These are phyloP conservation scores for Fagus sylvatica DNA, from an alignment of 306 rosid genomes.

Conservation along the genomic window DNA sequence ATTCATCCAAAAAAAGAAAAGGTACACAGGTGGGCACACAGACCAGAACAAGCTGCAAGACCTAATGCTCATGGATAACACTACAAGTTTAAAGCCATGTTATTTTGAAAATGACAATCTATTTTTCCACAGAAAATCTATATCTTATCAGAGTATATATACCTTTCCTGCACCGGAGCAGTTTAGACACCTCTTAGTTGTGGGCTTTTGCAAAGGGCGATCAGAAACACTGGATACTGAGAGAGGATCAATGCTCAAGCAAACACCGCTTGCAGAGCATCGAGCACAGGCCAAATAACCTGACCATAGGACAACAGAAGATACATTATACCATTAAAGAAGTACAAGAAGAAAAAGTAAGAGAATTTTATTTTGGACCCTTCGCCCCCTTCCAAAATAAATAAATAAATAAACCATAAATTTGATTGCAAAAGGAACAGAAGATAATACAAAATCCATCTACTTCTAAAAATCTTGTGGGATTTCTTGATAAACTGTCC, in stretches of 20 bases:
- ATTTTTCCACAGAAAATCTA: not conserved
- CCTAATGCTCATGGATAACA: not conserved
- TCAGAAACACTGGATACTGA: slow-evolving; percentile 51
- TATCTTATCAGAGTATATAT: slow-evolving; percentile 6
- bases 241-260: slow-evolving; percentile 62
- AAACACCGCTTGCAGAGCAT: slow-evolving; percentile 82
- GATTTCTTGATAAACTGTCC: slow-evolving; percentile 4
- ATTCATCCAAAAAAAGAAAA: no score
- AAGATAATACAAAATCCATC: slow-evolving; percentile 10
- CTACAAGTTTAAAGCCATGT: not conserved
- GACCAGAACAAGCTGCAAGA: not conserved
- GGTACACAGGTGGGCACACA: not conserved
- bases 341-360: not conserved
- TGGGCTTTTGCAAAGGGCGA: slow-evolving; percentile 57
- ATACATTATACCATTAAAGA: not conserved
- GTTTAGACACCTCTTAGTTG: slow-evolving; percentile 57
- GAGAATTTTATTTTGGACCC: not conserved
- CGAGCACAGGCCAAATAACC: slow-evolving; percentile 97
- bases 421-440: not conserved
- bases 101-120: not conserved
- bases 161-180: slow-evolving; percentile 98
- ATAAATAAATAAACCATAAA: not conserved
- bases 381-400: not conserved
- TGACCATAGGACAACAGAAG: slow-evolving; percentile 29
- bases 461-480: not conserved